Evolutionary conservation across 2,329 filamentous ascomycete species (phyloP), one percentile per base, ranked within the genome.

Genomic region (Colletotrichum gloeosporioides): DNA sequence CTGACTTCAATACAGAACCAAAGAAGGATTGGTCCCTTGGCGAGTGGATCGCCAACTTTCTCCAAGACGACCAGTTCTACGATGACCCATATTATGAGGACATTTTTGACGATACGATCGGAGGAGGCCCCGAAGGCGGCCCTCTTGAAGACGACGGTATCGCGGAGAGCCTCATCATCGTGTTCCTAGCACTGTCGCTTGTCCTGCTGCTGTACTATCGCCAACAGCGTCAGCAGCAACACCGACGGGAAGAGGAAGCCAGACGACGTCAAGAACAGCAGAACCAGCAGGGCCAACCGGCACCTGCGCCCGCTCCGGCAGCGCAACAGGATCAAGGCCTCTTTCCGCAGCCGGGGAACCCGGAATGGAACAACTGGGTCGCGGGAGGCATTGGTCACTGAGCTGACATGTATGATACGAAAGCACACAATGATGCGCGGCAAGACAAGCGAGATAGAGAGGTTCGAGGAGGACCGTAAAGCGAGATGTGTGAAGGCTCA

Each of bases 21-120:
- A 93, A 90, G 82, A 94, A 95, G 79, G 90, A 95, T 62, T 95
- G 94, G 88, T 95, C 95, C 0, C 88, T 98, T 25, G 90, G 90
- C 27, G 96, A 99, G 83, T 99, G 96, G 96, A 89, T 98, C 69
- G 90, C 90, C 77, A 95, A 96, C 76, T 98, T 98, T 82, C 88
- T 98, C 34, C 92, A 95, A 76, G 91, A 94, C 68, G 92, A 95
- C 74, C 87, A 90, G 44, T 90, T 91, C 79, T 94, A 95, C 73
- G 91, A 93, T 31, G 90, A 91, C 5, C 88, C 87, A 6, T 81
- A 82, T 13, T 92, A 92, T 78, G 89, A 91, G 16, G 89, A 91
- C 34, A 83, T 87, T 34, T 90, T 90, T 69, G 89, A 90, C 39
- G 90, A 90, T 66, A 87, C 87, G 62, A 91, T 92, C 83, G 89